Conservation (phyloP, 177 flowering plant species). For the Vitis hybrid region DNA sequence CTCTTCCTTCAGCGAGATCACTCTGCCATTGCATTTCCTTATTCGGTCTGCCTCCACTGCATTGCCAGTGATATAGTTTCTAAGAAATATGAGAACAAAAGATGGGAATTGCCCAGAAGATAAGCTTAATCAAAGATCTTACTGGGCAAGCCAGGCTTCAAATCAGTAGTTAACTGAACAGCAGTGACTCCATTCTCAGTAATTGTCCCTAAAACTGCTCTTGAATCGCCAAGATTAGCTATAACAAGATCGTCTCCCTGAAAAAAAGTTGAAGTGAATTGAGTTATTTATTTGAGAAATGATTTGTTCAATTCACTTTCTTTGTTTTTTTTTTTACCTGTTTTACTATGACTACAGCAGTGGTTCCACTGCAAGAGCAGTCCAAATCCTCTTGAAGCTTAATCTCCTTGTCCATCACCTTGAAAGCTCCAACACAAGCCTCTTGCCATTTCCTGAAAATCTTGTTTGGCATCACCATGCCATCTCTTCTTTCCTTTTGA, state of each 20-base stretch:
- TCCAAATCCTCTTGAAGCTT: conserved; percentile 62
- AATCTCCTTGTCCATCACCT: conserved; percentile 78
- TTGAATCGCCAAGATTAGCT: conserved; percentile 89
- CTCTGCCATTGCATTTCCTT: conserved; percentile 59
- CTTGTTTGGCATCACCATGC: conserved; percentile 14
- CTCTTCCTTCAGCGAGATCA: conserved; percentile 55
- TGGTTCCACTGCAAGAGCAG: conserved; percentile 69
- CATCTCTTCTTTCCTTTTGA: conserved; percentile 8
- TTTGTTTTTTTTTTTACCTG: conserved; percentile 45
- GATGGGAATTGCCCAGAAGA: background rate
- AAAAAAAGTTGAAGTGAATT: background rate
- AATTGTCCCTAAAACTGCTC: conserved; percentile 74
- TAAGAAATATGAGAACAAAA: background rate
- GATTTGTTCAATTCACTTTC: background rate
- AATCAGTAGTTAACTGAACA: conserved; percentile 71
- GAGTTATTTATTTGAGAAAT: background rate
- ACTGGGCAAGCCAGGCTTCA: conserved; percentile 73
- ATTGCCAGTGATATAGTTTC: background rate
- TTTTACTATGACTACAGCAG: conserved; percentile 66
- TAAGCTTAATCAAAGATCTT: conserved; percentile 18
- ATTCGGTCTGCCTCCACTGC: conserved; percentile 84
- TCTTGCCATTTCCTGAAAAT: conserved; percentile 49
- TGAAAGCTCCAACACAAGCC: conserved; percentile 59
- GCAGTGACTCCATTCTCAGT: conserved; percentile 44
- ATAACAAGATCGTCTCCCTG: conserved; percentile 69